Evolutionary conservation across 805 yeast genomes (phyloP).

Genomic region (Nakazawaea laoshanensis): DNA sequence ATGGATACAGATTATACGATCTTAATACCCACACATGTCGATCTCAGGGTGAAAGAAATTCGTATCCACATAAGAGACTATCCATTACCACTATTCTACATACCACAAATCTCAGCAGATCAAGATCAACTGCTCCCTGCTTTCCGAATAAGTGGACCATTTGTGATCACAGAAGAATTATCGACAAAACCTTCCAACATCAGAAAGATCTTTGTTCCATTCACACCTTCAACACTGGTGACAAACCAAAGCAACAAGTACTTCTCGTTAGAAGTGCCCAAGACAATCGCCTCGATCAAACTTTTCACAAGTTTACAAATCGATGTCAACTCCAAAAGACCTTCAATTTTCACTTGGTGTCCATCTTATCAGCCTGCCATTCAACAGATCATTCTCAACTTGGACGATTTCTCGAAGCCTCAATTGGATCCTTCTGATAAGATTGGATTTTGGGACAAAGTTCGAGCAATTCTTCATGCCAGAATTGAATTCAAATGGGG

Average conservation of each 20-base stretch:
- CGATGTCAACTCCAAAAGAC: slow-evolving; percentile 41
- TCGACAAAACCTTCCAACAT: slow-evolving; percentile 40
- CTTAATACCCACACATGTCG: slow-evolving; percentile 54
- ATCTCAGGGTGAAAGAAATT: slow-evolving; percentile 49
- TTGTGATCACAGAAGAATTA: slow-evolving; percentile 63
- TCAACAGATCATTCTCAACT: slow-evolving; percentile 66
- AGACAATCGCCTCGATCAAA: slow-evolving; percentile 72
- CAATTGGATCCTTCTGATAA: slow-evolving; percentile 81
- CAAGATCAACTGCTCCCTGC: slow-evolving; percentile 16
- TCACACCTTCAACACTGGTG: slow-evolving; percentile 36
- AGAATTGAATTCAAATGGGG: slow-evolving; percentile 44
- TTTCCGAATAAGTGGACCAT: slow-evolving; percentile 44
- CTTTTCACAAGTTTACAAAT: slow-evolving; percentile 54
- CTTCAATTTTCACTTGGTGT: slow-evolving; percentile 78
- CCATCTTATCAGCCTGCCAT: slow-evolving; percentile 77
- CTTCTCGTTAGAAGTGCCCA: slow-evolving; percentile 57
- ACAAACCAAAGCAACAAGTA: slow-evolving; percentile 30
- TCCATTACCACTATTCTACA: slow-evolving; percentile 73
- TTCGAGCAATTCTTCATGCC: slow-evolving; percentile 72
- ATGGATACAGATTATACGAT: slow-evolving; percentile 58
- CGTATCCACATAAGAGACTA: slow-evolving; percentile 74
- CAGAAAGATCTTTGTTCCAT: slow-evolving; percentile 53
- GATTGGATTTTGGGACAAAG: slow-evolving; percentile 90
- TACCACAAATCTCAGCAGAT: slow-evolving; percentile 42
- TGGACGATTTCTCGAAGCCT: slow-evolving; percentile 83